These are phyloP conservation scores for Cercospora sojina DNA, from an alignment of 2,329 filamentous ascomycete genomes.

Conservation along the genomic window DNA sequence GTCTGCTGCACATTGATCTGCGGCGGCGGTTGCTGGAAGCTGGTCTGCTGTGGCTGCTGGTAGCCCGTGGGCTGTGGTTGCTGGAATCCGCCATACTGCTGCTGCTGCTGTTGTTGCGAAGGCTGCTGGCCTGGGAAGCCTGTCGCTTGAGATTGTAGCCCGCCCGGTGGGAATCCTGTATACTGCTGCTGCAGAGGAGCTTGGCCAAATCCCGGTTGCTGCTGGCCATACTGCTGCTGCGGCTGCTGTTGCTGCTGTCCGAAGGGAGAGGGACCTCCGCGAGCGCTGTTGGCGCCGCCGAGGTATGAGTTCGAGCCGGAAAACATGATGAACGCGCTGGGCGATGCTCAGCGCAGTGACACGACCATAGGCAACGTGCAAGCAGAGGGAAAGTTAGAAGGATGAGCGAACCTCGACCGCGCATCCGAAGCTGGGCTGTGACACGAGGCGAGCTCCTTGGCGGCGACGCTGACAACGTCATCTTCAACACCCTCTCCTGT, in stretches of 20 bases:
- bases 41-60: conserved; percentile 48
- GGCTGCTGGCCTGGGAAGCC: conserved; percentile 36
- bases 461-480: background rate
- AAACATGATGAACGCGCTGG: conserved; percentile 63
- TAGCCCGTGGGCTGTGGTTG: conserved; percentile 42
- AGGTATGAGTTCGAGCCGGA: conserved; percentile 84
- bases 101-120: conserved; percentile 38
- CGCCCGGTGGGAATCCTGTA: conserved; percentile 60
- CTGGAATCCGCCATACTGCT: conserved; percentile 42
- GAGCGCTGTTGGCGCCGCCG: conserved; percentile 73
- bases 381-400: background rate
- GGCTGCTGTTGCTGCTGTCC: conserved; percentile 49
- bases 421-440: conserved; percentile 7
- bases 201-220: conserved; percentile 56
- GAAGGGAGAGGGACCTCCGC: conserved; percentile 62
- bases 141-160: conserved; percentile 39
- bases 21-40: conserved; percentile 45
- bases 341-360: conserved; percentile 15
- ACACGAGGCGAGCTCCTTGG: conserved; percentile 6
- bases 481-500: background rate
- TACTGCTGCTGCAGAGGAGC: conserved; percentile 63
- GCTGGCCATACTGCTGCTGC: conserved; percentile 46
- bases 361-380: background rate
- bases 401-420: conserved; percentile 7
- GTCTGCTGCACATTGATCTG: conserved; percentile 27